Base-by-base conservation (phyloP, 768 basidiomycete genomes). In the Lentinula aciculospora region DNA sequence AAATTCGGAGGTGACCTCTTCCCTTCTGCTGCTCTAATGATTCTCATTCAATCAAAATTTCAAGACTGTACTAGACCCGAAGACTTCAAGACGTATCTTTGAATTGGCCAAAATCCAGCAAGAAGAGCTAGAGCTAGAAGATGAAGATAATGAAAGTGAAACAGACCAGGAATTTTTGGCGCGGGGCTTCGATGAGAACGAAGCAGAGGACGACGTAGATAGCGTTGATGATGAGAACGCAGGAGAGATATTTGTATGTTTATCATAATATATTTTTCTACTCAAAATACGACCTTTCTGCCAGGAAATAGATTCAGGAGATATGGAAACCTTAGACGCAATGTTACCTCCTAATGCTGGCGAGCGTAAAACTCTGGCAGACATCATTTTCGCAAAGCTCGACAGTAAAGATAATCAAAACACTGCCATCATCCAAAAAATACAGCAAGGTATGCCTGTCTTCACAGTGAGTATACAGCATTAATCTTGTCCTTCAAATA, bases 341-440 rank as follows among this genome's bases (percentile, higher is more conserved):
- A 76, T 94, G 29, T 80, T 92, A 42, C 93, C 93, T 37, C 73
- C 84, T 13, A 91, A 87, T 70, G 78, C 83, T 15, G 80, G 81
- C 6, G 87, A 91, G 69, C 83, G 92, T 45, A 81, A 83, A 69
- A 98, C 96, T 2, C 75, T 99, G 29, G 97, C 97, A 29, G 97
- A 99, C 69, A 78, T 98, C n/a, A 99, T 98, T 59, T 92, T 99
- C 67, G 81, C 90, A 25, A 98, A 98, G 73, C 78, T 99, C 23
- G 88, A 95, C 21, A 45, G 37, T 58, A 81, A 78, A 57, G 79
- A 75, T 12, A 84, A 86, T 61, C 75, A 76, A 45, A 76, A 80
- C 37, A 69, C 82, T 7, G 78, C 81, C 9, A 74, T 80, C 28
- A 83, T 85, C 56, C 80, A 81, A 67, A 84, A 83, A 64, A 79